phyloP scores from a whole-genome alignment of 202 grass and related monocot species.

The Schoenoplectus tabernaemontani region DNA sequence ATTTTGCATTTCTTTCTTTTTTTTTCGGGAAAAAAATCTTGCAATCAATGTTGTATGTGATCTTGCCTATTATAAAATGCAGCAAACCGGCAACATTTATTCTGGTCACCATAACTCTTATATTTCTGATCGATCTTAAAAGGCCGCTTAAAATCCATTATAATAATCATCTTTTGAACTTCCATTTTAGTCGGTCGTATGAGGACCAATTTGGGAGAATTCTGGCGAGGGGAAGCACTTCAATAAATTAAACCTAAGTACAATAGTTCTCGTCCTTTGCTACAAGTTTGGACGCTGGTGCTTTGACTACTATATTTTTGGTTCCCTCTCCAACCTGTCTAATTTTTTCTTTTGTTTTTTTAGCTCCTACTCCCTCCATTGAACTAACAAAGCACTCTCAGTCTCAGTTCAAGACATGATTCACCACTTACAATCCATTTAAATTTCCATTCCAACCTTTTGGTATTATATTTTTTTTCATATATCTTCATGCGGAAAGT shows the following conservation, averaged over 20 bases:
- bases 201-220: background rate
- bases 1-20: background rate
- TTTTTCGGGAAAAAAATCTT: background rate
- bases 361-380: background rate
- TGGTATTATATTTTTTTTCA: background rate
- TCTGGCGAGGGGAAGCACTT: background rate
- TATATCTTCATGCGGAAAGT: background rate
- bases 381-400: background rate
- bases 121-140: background rate
- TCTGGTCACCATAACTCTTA: background rate
- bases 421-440: background rate
- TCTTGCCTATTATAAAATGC: background rate
- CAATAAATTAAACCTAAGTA: background rate
- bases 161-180: background rate
- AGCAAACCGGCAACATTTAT: background rate
- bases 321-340: background rate
- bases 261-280: background rate
- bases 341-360: background rate
- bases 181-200: background rate
- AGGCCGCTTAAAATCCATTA: background rate
- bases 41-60: background rate
- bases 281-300: background rate
- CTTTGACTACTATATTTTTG: conserved; percentile 6
- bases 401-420: background rate
- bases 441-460: background rate